These are phyloP conservation scores for Populus simonii DNA, from an alignment of 345 rosid genomes.

Conservation along the genomic window DNA sequence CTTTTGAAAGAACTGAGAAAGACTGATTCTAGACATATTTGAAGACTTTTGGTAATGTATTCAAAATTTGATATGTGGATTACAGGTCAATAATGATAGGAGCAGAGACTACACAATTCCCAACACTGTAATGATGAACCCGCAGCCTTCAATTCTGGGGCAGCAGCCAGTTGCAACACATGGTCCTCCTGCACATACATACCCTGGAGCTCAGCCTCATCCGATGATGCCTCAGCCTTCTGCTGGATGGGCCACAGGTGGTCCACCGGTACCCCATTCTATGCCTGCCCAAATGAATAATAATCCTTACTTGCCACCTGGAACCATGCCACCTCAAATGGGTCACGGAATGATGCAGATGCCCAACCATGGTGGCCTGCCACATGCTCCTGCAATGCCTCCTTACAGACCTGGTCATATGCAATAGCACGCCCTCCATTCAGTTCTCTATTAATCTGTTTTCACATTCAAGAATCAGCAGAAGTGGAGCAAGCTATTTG, in stretches of 20 bases:
- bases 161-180: constrained; percentile 53
- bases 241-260: constrained; percentile 61
- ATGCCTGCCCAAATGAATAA: constrained; percentile 50
- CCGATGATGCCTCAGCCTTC: constrained; percentile 49
- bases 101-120: constrained; percentile 89
- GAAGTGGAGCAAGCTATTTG: background rate
- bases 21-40: background rate
- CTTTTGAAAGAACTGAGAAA: background rate
- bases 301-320: constrained; percentile 58
- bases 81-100: constrained; percentile 86
- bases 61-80: constrained; percentile 3
- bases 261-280: constrained; percentile 46
- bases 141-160: constrained; percentile 60
- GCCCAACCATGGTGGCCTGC: constrained; percentile 34
- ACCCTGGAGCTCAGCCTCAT: constrained; percentile 50
- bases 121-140: constrained; percentile 41
- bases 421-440: constrained; percentile 28
- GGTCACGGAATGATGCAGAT: constrained; percentile 63
- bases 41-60: background rate
- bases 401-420: constrained; percentile 39
- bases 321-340: constrained; percentile 48
- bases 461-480: background rate
- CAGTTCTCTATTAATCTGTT: background rate
- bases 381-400: constrained; percentile 36
- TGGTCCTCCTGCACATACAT: constrained; percentile 45